phyloP scores from a whole-genome alignment of 2,329 filamentous ascomycete genomes.

The Xylariaceae sp. region DNA sequence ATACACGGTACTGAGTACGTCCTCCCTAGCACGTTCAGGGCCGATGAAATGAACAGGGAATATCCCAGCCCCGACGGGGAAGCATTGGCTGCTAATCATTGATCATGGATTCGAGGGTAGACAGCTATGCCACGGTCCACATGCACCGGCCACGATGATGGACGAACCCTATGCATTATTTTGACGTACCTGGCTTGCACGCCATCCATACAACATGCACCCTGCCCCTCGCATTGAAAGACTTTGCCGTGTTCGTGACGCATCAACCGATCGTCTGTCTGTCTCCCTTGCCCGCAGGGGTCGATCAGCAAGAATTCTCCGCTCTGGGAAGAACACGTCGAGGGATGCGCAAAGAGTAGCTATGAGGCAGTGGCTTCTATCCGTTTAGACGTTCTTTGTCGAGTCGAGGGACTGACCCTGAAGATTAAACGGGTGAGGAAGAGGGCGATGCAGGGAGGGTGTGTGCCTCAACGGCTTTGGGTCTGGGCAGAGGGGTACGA shows the following conservation, averaged over 20 bases:
- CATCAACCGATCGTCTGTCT: constrained; percentile 5
- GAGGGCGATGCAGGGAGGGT: constrained; percentile 9
- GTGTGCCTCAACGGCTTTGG: constrained; percentile 22
- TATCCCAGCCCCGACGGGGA: constrained; percentile 24
- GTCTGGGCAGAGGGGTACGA: constrained; percentile 18
- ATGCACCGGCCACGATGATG: constrained; percentile 13
- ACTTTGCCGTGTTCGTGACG: background rate
- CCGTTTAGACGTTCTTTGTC: constrained; percentile 23
- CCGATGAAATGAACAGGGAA: constrained; percentile 22
- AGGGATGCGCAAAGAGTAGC: constrained; percentile 21
- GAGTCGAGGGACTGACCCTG: constrained; percentile 15
- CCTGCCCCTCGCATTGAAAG: background rate
- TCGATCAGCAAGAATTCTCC: constrained; percentile 19
- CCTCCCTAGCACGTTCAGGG: constrained; percentile 20
- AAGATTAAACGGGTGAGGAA: constrained; percentile 11
- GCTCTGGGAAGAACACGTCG: constrained; percentile 10
- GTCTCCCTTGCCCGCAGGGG: constrained; percentile 12
- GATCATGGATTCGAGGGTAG: constrained; percentile 24
- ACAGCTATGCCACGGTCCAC: constrained; percentile 6
- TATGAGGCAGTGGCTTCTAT: constrained; percentile 23
- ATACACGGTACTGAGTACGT: no score
- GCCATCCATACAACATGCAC: background rate
- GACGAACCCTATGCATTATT: constrained; percentile 11
- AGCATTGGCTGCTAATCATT: constrained; percentile 27
- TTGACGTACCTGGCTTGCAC: background rate